Base-by-base conservation (phyloP, 345 rosid genomes). In the Salix brachista region DNA sequence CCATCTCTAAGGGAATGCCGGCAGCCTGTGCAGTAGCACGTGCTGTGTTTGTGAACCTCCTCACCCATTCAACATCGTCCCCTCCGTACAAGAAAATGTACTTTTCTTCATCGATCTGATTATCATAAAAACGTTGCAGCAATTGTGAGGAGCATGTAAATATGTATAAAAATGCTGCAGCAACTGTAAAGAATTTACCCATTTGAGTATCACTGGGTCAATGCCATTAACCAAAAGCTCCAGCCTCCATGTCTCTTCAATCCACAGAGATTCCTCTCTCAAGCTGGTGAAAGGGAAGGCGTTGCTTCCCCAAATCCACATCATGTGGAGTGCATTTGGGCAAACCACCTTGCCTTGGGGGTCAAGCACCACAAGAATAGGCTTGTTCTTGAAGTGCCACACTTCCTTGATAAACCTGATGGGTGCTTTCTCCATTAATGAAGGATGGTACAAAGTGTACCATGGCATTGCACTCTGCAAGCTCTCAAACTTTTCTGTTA, bases 271-370 rank as follows among this genome's bases (percentile, higher is more conserved):
- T 65, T 95, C 99, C 83, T 95, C 99, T 77, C 88, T 91, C 58
- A 44, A 16, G 75, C 85, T 88, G 25, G 88, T 95, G 88, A 95
- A 95, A 56, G 99, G 97, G 89, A 91, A 95, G 78, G 99, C 96
- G 58, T 75, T 87, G 90, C 90, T 90, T 30, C 97, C 97, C 97
- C 97, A 95, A 83, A 95, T 93, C 97, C 97, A 95, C 91, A 93
- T 95, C 99, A 95, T 95, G 88, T 95, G 96, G 79, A 95, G 82
- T 28, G 99, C 99, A 75, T 95, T 95, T 6, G 92, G 96, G 85
- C 84, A 82, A 25, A 83, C 93, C 28, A 91, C 94, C 65, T 74
- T 90, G 68, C 99, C 99, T 80, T 91, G 96, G 28, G 94, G 91
- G 80, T 95, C 97, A 69, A 95, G 85, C 78, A 93, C 97, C 34